Conservation (phyloP, 495 filamentous ascomycete species). For the Talaromyces liani region DNA sequence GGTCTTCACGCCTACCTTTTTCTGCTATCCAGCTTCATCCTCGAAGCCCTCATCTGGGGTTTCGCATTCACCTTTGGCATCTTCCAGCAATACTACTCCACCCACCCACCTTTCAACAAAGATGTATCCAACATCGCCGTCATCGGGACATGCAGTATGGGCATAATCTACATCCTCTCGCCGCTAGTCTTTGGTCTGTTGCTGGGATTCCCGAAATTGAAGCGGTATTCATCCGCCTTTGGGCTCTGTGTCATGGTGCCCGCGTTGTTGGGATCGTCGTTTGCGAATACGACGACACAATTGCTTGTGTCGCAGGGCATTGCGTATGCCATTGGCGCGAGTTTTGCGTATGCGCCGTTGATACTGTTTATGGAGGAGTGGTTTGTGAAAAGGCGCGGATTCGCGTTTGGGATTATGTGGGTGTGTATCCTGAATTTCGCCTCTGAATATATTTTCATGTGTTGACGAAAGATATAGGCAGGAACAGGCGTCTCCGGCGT, state of each 20-base stretch:
- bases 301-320: constrained; percentile 41
- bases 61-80: constrained; percentile 59
- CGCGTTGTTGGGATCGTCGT: not conserved
- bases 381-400: constrained; percentile 41
- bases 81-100: constrained; percentile 51
- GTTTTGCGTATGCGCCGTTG: constrained; percentile 36
- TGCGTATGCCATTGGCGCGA: constrained; percentile 38
- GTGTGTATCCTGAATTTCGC: constrained; percentile 9
- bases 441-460: not conserved
- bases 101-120: constrained; percentile 34
- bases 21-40: constrained; percentile 51
- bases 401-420: constrained; percentile 47
- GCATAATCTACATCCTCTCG: constrained; percentile 39
- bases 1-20: constrained; percentile 61
- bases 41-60: constrained; percentile 65
- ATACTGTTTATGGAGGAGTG: constrained; percentile 47
- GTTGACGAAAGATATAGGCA: constrained; percentile 15
- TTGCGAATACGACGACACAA: not conserved
- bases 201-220: constrained; percentile 28
- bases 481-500: constrained; percentile 36
- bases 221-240: constrained; percentile 26
- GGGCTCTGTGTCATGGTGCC: constrained; percentile 33
- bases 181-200: constrained; percentile 37
- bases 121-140: constrained; percentile 32
- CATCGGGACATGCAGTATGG: constrained; percentile 40